A percentile compares a stretch with the other conserved stretches of the same genome.
phyloP scores from a whole-genome alignment of 495 filamentous ascomycete genomes.

The Venustampulla echinocandica region DNA sequence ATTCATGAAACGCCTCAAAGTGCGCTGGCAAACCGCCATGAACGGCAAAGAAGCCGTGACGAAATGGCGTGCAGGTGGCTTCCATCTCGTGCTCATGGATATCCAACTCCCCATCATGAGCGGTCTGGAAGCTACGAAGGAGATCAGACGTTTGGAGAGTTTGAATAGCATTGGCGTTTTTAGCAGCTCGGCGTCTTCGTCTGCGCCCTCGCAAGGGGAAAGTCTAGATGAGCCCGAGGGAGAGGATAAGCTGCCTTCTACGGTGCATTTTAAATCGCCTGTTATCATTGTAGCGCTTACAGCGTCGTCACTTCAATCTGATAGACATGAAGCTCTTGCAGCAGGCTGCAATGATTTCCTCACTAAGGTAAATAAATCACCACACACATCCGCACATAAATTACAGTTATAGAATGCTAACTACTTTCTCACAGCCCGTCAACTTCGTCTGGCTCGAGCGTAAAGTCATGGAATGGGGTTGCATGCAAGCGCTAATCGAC shows the following conservation, averaged over 20 bases:
- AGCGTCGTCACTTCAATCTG: slow-evolving; percentile 84
- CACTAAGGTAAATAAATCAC: slow-evolving; percentile 66
- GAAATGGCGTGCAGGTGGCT: slow-evolving; percentile 92
- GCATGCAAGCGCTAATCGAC: slow-evolving; percentile 98
- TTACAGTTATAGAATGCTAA: slow-evolving; percentile 9
- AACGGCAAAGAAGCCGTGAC: slow-evolving; percentile 87
- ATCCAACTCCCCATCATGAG: slow-evolving; percentile 98
- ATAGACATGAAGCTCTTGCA: slow-evolving; percentile 87
- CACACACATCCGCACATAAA: too few relatives aligned
- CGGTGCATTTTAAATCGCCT: slow-evolving; percentile 80
- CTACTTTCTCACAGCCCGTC: slow-evolving; percentile 56
- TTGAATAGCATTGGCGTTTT: slow-evolving; percentile 88
- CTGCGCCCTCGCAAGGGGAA: slow-evolving; percentile 29
- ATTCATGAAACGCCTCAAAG: slow-evolving; percentile 92
- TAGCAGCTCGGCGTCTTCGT: slow-evolving; percentile 35
- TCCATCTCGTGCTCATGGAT: slow-evolving; percentile 96
- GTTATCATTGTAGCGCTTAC: slow-evolving; percentile 98
- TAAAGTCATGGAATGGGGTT: slow-evolving; percentile 99
- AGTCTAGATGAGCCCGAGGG: slow-evolving; percentile 33
- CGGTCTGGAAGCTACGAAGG: slow-evolving; percentile 90
- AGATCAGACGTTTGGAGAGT: slow-evolving; percentile 83
- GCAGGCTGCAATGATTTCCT: slow-evolving; percentile 98
- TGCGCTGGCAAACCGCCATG: slow-evolving; percentile 95
- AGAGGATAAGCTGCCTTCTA: slow-evolving; percentile 60
- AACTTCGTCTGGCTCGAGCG: slow-evolving; percentile 96